phyloP scores from a whole-genome alignment of 2,329 filamentous ascomycete genomes.

The Exophiala bonariae region DNA sequence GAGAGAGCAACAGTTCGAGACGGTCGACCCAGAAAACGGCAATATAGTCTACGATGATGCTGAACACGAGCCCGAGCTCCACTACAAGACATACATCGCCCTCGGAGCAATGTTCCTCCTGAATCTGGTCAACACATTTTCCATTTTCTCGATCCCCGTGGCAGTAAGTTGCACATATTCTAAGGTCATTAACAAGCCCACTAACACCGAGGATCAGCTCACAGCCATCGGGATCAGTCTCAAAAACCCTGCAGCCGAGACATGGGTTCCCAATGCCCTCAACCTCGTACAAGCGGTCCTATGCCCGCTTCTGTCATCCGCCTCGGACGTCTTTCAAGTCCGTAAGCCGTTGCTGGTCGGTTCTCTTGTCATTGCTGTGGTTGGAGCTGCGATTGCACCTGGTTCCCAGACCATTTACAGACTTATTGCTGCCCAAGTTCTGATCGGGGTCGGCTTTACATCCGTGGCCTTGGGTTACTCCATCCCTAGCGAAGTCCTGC shows the following conservation, averaged over 20 bases:
- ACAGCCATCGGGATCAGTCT: slow-evolving; percentile 13
- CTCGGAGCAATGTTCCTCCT: too few species aligned
- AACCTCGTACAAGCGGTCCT: slow-evolving; percentile 16
- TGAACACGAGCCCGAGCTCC: too few species aligned
- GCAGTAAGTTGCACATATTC: too few species aligned
- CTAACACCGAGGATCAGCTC: too few species aligned
- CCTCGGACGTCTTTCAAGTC: slow-evolving; percentile 17
- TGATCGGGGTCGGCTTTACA: slow-evolving; percentile 18
- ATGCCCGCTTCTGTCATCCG: slow-evolving; percentile 13
- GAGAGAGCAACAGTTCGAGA: too few species aligned
- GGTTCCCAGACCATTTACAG: slow-evolving; percentile 10
- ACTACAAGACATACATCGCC: too few species aligned
- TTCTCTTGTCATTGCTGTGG: slow-evolving; percentile 3
- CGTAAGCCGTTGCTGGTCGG: slow-evolving; percentile 14
- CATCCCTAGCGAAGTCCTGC: slow-evolving; percentile 20
- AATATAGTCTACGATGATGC: too few species aligned
- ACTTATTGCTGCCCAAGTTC: slow-evolving; percentile 12
- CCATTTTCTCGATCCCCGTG: too few species aligned
- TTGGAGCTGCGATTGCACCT: slow-evolving; percentile 13
- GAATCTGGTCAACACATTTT: too few species aligned
- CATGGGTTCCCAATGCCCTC: slow-evolving; percentile 11
- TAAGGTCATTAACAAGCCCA: too few species aligned
- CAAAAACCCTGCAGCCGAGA: slow-evolving; percentile 1
- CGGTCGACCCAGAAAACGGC: too few species aligned
- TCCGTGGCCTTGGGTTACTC: slow-evolving; percentile 10